These are phyloP conservation scores for Venturia effusa DNA, from an alignment of 2,329 filamentous ascomycete genomes.

Conservation along the genomic window DNA sequence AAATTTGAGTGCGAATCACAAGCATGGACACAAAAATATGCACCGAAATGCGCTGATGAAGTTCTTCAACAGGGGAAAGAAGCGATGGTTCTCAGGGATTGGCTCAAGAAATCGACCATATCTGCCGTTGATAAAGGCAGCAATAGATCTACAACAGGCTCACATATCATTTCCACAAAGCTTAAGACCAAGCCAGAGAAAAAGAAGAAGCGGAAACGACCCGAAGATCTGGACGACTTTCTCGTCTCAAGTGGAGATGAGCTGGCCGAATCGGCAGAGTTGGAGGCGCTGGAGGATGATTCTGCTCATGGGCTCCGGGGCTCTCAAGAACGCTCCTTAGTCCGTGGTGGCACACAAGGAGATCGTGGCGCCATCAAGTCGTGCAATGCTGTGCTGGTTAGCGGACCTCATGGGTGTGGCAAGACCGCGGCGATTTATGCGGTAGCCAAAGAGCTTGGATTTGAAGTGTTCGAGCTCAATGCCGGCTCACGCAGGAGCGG, in stretches of 20 bases:
- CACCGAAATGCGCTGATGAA: conserved; percentile 55
- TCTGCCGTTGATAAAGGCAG: conserved; percentile 59
- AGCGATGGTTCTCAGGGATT: conserved; percentile 60
- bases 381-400: conserved; percentile 62
- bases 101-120: conserved; percentile 68
- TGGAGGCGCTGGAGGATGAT: conserved; percentile 47
- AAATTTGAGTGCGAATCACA: conserved; percentile 60
- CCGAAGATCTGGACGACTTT: conserved; percentile 67
- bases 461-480: conserved; percentile 93
- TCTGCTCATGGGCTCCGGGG: conserved; percentile 9
- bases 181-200: conserved; percentile 16
- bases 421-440: conserved; percentile 92
- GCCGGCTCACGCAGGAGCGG: conserved; percentile 72
- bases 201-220: conserved; percentile 56
- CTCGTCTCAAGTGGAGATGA: conserved; percentile 72
- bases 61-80: conserved; percentile 69
- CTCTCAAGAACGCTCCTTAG: conserved; percentile 27
- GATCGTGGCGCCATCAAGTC: not conserved
- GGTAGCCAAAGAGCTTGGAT: conserved; percentile 80
- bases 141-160: conserved; percentile 20
- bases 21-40: conserved; percentile 78
- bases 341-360: conserved; percentile 27
- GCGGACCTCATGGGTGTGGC: conserved; percentile 79
- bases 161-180: conserved; percentile 8
- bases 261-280: conserved; percentile 43